These are phyloP conservation scores for Sarcocystis neurona DNA, from an alignment of 169 alveolate species.

Conservation along the genomic window DNA sequence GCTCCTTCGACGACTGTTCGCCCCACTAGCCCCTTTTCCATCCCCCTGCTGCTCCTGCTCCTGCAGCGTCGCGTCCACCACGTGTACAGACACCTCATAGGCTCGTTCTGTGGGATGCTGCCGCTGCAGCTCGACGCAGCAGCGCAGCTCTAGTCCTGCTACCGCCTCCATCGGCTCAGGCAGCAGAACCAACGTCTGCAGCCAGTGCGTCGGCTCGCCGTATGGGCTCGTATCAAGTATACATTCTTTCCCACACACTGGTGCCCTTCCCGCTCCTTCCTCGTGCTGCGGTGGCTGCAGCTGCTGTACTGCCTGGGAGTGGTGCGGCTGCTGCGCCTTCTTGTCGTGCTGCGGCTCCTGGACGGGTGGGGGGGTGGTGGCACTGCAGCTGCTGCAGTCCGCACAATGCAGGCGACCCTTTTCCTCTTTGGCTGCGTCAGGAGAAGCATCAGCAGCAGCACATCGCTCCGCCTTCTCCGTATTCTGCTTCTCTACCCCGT, in stretches of 20 bases:
- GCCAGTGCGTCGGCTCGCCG: conserved; percentile 30
- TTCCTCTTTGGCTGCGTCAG: no score
- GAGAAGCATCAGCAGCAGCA: no score
- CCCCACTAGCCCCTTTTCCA: background rate
- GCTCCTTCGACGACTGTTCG: no score
- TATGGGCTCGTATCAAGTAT: conserved; percentile 22
- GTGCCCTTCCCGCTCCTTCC: background rate
- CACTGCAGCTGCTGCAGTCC: background rate
- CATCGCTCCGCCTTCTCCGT: background rate
- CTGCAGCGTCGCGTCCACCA: conserved; percentile 26
- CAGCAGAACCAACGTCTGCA: conserved; percentile 26
- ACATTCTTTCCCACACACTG: background rate
- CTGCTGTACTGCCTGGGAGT: background rate
- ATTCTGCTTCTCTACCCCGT: background rate
- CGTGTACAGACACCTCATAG: conserved; percentile 33
- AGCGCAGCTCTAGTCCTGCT: background rate
- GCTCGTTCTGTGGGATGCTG: background rate
- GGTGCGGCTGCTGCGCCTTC: background rate
- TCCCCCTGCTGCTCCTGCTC: conserved; percentile 12
- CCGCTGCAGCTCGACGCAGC: background rate
- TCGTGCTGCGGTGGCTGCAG: background rate
- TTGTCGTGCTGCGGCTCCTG: background rate
- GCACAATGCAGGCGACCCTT: no score
- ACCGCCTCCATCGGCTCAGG: conserved; percentile 24
- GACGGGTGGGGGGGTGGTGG: background rate